phyloP scores from a whole-genome alignment of 768 basidiomycete species.

The Lactifluus rugatus region DNA sequence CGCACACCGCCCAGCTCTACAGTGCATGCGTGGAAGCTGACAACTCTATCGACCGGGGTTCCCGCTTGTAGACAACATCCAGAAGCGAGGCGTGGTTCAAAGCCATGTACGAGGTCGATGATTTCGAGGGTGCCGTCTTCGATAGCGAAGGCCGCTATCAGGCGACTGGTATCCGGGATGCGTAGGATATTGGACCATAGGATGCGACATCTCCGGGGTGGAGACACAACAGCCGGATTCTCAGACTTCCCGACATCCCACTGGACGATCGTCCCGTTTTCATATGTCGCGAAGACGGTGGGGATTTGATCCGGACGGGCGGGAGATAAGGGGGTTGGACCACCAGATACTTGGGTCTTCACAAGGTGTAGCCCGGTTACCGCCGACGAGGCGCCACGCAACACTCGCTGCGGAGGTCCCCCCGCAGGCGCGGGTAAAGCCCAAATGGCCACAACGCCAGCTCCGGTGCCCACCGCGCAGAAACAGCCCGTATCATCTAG shows the following conservation, averaged over 20 bases:
- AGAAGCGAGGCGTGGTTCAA: conserved; percentile 30
- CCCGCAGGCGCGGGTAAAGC: conserved; percentile 34
- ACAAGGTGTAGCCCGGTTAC: conserved; percentile 43
- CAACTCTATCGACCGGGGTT: conserved; percentile 43
- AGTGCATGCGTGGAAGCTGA: conserved; percentile 43
- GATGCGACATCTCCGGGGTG: conserved; percentile 35
- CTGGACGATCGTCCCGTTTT: conserved; percentile 46
- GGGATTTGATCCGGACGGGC: conserved; percentile 18
- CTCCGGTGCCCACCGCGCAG: conserved; percentile 63
- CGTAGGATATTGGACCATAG: conserved; percentile 41
- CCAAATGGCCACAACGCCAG: conserved; percentile 59
- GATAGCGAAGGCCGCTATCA: conserved; percentile 49
- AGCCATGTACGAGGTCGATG: conserved; percentile 36
- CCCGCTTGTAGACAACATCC: conserved; percentile 51
- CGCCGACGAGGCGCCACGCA: conserved; percentile 38
- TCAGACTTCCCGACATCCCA: conserved; percentile 35
- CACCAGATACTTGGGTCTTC: conserved; percentile 14
- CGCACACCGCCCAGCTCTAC: conserved; percentile 41
- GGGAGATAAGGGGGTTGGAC: conserved; percentile 19
- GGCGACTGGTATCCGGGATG: conserved; percentile 36
- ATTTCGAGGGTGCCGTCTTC: conserved; percentile 62
- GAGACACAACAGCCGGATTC: conserved; percentile 32
- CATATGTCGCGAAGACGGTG: conserved; percentile 32
- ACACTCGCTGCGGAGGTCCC: conserved; percentile 33
- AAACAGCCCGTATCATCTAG: conserved; percentile 51